Evolutionary conservation across 2,329 filamentous ascomycete species (phyloP).

Genomic region (Colletotrichum higginsianum): DNA sequence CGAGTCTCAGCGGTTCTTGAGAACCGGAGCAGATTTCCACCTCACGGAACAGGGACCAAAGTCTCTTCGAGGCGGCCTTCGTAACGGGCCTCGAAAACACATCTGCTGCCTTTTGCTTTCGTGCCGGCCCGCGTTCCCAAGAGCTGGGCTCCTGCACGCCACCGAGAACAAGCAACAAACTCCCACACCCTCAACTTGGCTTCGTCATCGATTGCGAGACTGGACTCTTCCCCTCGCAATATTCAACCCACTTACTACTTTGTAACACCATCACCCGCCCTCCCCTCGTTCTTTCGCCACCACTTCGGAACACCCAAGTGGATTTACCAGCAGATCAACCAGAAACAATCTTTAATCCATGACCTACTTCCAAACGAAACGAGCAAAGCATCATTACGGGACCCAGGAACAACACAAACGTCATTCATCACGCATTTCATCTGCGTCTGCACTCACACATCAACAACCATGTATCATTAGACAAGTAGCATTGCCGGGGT

Average conservation of each 20-base stretch:
- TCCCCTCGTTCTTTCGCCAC: conserved; percentile 3
- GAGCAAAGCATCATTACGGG: conserved; percentile 40
- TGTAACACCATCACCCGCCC: conserved; percentile 14
- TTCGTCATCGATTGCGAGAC: conserved; percentile 33
- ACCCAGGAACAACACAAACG: conserved; percentile 31
- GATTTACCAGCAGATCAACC: conserved; percentile 1
- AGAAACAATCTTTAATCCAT: conserved; percentile 38
- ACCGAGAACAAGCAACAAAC: conserved; percentile 14
- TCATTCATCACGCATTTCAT: conserved; percentile 13
- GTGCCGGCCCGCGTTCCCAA: conserved; percentile 36
- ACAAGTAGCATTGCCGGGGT: conserved; percentile 23
- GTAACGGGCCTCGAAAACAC: conserved; percentile 1
- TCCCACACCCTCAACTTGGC: conserved; percentile 5
- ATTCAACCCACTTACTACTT: conserved; percentile 24
- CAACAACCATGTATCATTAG: conserved; percentile 32
- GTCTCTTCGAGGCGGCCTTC: not conserved
- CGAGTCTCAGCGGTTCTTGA: conserved; percentile 18
- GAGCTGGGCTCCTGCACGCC: conserved; percentile 41
- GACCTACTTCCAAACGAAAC: conserved; percentile 33
- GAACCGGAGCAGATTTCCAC: not conserved
- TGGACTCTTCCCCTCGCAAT: conserved; percentile 14
- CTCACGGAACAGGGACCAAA: not conserved
- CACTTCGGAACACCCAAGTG: not conserved
- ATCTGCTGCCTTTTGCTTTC: conserved; percentile 12
- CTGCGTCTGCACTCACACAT: not conserved